A percentile compares a stretch with the other conserved stretches of the same genome.
Evolutionary conservation across 2,329 filamentous ascomycete genomes (phyloP).

Genomic region (Akanthomyces muscarius): DNA sequence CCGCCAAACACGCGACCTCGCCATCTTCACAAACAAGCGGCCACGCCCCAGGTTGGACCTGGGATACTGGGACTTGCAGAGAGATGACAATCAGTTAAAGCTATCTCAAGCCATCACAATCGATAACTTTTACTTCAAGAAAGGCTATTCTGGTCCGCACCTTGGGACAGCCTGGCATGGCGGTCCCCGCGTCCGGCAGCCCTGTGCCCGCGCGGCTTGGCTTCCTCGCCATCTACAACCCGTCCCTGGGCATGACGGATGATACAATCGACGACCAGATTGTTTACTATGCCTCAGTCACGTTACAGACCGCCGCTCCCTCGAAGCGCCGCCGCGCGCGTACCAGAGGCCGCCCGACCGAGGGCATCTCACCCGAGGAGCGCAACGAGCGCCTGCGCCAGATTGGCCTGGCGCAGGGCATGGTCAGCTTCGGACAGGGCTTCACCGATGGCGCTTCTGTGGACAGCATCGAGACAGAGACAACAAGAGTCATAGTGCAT

Average conservation of each 20-base stretch:
- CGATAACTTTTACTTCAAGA: not conserved
- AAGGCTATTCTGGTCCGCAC: not conserved
- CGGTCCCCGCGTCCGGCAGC: slow-evolving; percentile 23
- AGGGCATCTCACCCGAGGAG: slow-evolving; percentile 55
- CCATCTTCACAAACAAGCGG: slow-evolving; percentile 1
- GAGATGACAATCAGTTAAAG: not conserved
- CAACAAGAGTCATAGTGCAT: slow-evolving; percentile 75
- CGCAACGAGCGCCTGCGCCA: slow-evolving; percentile 85
- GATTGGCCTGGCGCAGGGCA: slow-evolving; percentile 93
- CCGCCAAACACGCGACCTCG: slow-evolving; percentile 9
- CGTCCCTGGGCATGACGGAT: slow-evolving; percentile 62
- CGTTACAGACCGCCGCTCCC: slow-evolving; percentile 33
- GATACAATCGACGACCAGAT: slow-evolving; percentile 72
- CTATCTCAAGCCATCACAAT: not conserved
- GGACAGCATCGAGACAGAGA: slow-evolving; percentile 87
- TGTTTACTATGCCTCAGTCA: slow-evolving; percentile 80
- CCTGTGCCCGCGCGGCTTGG: slow-evolving; percentile 71
- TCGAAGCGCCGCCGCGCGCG: slow-evolving; percentile 35
- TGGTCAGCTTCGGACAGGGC: slow-evolving; percentile 86
- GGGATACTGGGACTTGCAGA: not conserved
- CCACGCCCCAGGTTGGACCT: not conserved
- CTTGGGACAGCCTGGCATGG: slow-evolving; percentile 1
- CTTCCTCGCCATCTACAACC: slow-evolving; percentile 94
- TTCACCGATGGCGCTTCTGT: slow-evolving; percentile 76
- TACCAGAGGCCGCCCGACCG: slow-evolving; percentile 37